These are phyloP conservation scores for Xylariaceae sp. DNA, from an alignment of 2,329 filamentous ascomycete genomes.

Conservation along the genomic window DNA sequence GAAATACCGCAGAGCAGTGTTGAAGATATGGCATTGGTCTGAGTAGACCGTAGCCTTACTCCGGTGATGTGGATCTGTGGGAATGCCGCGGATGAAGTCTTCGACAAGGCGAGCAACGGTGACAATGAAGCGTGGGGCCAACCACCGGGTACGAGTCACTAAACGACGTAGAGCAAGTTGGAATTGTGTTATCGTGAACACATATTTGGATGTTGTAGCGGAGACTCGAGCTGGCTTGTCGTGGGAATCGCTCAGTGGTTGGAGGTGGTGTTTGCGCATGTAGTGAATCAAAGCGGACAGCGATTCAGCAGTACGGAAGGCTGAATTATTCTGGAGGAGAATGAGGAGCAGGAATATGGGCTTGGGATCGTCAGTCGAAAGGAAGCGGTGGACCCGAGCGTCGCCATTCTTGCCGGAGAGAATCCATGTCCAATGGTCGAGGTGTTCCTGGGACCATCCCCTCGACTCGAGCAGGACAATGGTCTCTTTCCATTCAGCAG, in stretches of 20 bases:
- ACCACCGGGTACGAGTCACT: slow-evolving; percentile 21
- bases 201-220: not conserved
- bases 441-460: slow-evolving; percentile 33
- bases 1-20: slow-evolving; percentile 39
- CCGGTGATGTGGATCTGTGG: slow-evolving; percentile 13
- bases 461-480: slow-evolving; percentile 31
- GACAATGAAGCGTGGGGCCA: slow-evolving; percentile 30
- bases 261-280: slow-evolving; percentile 22
- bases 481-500: slow-evolving; percentile 30
- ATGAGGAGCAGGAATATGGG: slow-evolving; percentile 40
- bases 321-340: slow-evolving; percentile 35
- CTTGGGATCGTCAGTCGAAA: slow-evolving; percentile 33
- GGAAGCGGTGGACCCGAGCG: slow-evolving; percentile 35
- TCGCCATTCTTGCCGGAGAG: slow-evolving; percentile 36
- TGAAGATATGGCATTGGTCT: slow-evolving; percentile 39
- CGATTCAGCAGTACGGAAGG: slow-evolving; percentile 30
- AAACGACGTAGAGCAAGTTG: slow-evolving; percentile 26
- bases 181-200: slow-evolving; percentile 22
- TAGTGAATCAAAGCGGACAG: slow-evolving; percentile 35
- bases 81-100: slow-evolving; percentile 30
- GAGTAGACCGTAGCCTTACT: slow-evolving; percentile 20
- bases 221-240: not conserved
- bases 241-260: not conserved
- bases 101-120: slow-evolving; percentile 30
- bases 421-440: slow-evolving; percentile 43